phyloP scores from a whole-genome alignment of 768 basidiomycete species.

The Astraeus odoratus region DNA sequence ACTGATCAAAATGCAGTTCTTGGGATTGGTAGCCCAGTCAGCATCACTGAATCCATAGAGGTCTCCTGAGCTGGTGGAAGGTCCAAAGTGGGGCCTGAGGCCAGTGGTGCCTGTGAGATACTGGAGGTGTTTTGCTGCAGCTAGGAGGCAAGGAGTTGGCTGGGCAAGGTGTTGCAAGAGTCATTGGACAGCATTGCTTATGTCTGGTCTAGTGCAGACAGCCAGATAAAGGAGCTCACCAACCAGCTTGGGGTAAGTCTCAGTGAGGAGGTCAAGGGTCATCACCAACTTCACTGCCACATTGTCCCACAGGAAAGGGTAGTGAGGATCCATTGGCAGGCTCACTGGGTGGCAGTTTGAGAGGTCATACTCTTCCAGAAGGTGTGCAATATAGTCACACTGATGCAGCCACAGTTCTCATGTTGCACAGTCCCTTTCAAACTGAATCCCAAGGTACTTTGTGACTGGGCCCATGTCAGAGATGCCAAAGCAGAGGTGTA shows the following conservation, averaged over 20 bases:
- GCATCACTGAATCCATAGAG: slow-evolving; percentile 17
- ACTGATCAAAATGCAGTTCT: slow-evolving; percentile 20
- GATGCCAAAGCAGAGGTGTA: neutral
- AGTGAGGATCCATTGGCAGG: neutral
- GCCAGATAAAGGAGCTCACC: slow-evolving; percentile 13
- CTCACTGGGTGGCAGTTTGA: neutral
- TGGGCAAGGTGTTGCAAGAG: slow-evolving; percentile 26
- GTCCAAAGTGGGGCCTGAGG: neutral
- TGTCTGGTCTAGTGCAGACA: slow-evolving; percentile 29
- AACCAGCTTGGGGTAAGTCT: neutral
- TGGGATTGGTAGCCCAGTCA: slow-evolving; percentile 17
- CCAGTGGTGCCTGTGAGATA: slow-evolving; percentile 19
- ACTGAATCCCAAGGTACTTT: neutral
- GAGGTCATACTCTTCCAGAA: neutral
- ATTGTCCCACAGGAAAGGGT: neutral
- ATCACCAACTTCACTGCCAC: neutral
- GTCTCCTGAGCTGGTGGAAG: neutral
- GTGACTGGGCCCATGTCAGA: neutral
- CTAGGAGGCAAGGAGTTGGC: slow-evolving; percentile 9
- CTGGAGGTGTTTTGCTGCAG: slow-evolving; percentile 11
- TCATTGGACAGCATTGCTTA: slow-evolving; percentile 23
- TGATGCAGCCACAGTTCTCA: slow-evolving; percentile 1
- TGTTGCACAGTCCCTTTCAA: neutral
- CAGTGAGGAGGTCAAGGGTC: neutral
- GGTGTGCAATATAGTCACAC: neutral